Conservation (phyloP, 106 monocot genomes). For the Dendrobium officinale region DNA sequence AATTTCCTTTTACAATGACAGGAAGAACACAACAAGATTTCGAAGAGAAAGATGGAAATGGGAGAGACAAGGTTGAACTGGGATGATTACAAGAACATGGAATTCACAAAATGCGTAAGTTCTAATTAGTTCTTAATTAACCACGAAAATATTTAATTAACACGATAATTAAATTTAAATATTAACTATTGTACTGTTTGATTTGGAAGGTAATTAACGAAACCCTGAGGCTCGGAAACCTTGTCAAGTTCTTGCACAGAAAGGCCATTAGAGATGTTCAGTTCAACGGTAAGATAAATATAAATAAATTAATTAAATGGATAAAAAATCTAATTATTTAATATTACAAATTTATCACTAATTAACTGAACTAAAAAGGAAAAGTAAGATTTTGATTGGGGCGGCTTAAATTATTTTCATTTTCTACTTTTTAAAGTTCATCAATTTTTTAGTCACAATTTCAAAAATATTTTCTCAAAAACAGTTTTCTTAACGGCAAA, state of each 20-base stretch:
- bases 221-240: slow-evolving; percentile 49
- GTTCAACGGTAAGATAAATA: slow-evolving; percentile 29
- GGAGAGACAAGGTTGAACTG: slow-evolving; percentile 30
- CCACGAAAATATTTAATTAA: background rate
- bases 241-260: slow-evolving; percentile 50
- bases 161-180: background rate
- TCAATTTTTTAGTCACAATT: no score
- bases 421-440: no score
- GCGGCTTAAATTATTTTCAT: no score
- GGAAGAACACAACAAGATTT: slow-evolving; percentile 40
- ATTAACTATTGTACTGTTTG: background rate
- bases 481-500: no score
- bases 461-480: no score
- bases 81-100: slow-evolving; percentile 63
- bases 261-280: slow-evolving; percentile 35
- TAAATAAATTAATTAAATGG: background rate
- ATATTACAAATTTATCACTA: no score
- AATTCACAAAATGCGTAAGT: slow-evolving; percentile 56
- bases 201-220: slow-evolving; percentile 39
- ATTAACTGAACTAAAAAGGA: no score
- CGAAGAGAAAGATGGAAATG: slow-evolving; percentile 16
- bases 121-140: background rate
- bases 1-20: slow-evolving; percentile 5
- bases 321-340: no score
- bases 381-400: no score